Percentiles rank a stretch among this genome's conserved stretches.
Evolutionary conservation across 78 protist genomes (phyloP).

Genomic region (Chrysochromulina parva): DNA sequence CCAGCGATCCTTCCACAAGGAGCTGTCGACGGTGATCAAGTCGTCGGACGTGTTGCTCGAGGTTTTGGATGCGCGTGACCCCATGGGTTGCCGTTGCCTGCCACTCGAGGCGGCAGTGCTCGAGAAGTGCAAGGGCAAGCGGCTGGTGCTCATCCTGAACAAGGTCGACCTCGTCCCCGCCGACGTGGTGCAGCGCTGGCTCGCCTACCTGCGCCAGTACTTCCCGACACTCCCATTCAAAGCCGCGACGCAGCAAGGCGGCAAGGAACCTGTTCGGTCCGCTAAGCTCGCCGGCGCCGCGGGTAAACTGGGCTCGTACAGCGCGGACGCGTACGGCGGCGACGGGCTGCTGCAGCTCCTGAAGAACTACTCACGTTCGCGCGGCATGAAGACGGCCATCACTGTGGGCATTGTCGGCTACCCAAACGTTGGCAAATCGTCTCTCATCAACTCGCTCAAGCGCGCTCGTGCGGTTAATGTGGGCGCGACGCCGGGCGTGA

Average conservation of each 20-base stretch:
- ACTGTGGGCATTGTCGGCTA: conserved; percentile 90
- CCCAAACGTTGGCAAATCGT: conserved; percentile 97
- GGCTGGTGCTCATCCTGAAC: conserved; percentile 85
- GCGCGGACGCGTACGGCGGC: not conserved
- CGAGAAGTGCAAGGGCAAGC: conserved; percentile 52
- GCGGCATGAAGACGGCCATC: conserved; percentile 67
- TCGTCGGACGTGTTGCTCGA: conserved; percentile 90
- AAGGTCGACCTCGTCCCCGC: conserved; percentile 67
- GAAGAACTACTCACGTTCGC: conserved; percentile 80
- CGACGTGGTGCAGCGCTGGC: conserved; percentile 70
- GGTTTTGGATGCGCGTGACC: conserved; percentile 98
- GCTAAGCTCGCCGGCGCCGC: too few species aligned
- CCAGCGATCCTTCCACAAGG: conserved; percentile 49
- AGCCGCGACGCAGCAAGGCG: conserved; percentile 24
- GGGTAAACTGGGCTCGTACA: not conserved
- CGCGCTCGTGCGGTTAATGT: conserved; percentile 57
- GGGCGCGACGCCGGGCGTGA: conserved; percentile 52
- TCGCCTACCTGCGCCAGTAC: conserved; percentile 63
- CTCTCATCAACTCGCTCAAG: conserved; percentile 94
- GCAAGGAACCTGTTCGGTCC: not conserved
- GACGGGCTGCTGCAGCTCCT: conserved; percentile 45
- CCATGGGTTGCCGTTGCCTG: conserved; percentile 94
- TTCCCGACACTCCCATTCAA: conserved; percentile 89
- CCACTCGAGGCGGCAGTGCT: conserved; percentile 79
- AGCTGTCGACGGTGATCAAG: conserved; percentile 86